phyloP scores from a whole-genome alignment of 106 monocot genomes.

The Dendrobium catenatum region DNA sequence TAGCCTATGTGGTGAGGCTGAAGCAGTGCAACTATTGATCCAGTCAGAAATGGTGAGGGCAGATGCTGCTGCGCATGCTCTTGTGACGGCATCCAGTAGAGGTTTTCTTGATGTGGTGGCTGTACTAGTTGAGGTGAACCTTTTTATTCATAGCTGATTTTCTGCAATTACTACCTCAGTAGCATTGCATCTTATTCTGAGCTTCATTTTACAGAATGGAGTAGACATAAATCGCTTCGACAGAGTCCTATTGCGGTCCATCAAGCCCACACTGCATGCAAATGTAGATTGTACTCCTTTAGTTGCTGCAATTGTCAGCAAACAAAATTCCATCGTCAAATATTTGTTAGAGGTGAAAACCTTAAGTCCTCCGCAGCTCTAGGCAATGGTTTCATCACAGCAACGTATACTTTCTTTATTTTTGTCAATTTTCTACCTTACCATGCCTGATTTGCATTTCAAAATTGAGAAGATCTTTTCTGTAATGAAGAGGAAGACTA shows the following conservation, averaged over 20 bases:
- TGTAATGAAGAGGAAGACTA: not conserved
- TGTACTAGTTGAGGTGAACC: slow-evolving; percentile 31
- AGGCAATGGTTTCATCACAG: not conserved
- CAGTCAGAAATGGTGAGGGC: slow-evolving; percentile 36
- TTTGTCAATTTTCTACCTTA: no score
- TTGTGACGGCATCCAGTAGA: slow-evolving; percentile 46
- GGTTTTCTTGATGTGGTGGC: slow-evolving; percentile 53
- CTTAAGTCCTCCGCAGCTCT: not conserved
- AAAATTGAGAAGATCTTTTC: no score
- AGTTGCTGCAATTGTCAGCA: slow-evolving; percentile 44
- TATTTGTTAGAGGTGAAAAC: slow-evolving; percentile 42
- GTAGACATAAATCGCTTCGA: slow-evolving; percentile 42
- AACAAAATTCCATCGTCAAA: slow-evolving; percentile 41
- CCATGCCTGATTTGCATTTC: no score
- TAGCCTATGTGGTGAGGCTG: slow-evolving; percentile 32
- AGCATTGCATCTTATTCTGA: no score
- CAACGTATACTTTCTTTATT: no score
- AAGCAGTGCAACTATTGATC: slow-evolving; percentile 36
- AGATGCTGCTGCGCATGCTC: slow-evolving; percentile 36
- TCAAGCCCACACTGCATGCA: slow-evolving; percentile 50
- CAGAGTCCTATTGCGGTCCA: slow-evolving; percentile 42
- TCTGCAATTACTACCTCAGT: not conserved
- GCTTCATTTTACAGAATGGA: slow-evolving; percentile 34
- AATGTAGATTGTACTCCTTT: slow-evolving; percentile 66
- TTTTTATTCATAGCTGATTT: not conserved